Evolutionary conservation across 2,329 filamentous ascomycete genomes (phyloP).

Genomic region (Cladosporium cucumerinum): DNA sequence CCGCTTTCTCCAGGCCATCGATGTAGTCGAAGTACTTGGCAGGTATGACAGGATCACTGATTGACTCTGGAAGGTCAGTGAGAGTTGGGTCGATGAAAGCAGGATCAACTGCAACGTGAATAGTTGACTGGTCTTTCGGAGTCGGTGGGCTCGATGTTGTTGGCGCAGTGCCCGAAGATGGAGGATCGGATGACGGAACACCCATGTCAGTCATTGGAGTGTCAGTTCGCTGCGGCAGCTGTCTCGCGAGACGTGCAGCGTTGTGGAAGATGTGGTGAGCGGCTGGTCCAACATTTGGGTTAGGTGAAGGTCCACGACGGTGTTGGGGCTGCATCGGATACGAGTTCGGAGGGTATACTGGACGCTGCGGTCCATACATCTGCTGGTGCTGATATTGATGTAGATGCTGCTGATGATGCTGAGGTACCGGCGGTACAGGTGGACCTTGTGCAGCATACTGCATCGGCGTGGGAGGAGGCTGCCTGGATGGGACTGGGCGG

Average conservation of each 20-base stretch:
- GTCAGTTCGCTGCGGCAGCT: constrained; percentile 32
- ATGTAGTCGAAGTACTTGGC: constrained; percentile 37
- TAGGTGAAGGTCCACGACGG: constrained; percentile 26
- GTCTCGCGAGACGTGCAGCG: constrained; percentile 32
- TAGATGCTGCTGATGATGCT: constrained; percentile 18
- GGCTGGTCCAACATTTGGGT: constrained; percentile 26
- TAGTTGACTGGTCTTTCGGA: constrained; percentile 37
- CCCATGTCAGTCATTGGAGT: constrained; percentile 39
- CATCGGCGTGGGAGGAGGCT: constrained; percentile 22
- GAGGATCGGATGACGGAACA: constrained; percentile 43
- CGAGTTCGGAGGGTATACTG: not conserved
- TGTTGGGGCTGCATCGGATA: constrained; percentile 15
- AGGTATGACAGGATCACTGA: constrained; percentile 34
- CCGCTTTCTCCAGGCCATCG: constrained; percentile 31
- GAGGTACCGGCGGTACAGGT: constrained; percentile 16
- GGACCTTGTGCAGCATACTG: constrained; percentile 22
- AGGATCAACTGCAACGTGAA: constrained; percentile 37
- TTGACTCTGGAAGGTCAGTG: constrained; percentile 34
- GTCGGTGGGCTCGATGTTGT: constrained; percentile 39
- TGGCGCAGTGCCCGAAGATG: constrained; percentile 40
- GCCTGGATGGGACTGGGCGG: constrained; percentile 26
- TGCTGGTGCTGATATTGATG: constrained; percentile 22
- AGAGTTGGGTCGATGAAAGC: constrained; percentile 35
- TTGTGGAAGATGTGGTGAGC: constrained; percentile 35
- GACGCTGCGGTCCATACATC: constrained; percentile 21